phyloP scores from a whole-genome alignment of 2,329 filamentous ascomycete species.

The Ophidiomyces ophidiicola region DNA sequence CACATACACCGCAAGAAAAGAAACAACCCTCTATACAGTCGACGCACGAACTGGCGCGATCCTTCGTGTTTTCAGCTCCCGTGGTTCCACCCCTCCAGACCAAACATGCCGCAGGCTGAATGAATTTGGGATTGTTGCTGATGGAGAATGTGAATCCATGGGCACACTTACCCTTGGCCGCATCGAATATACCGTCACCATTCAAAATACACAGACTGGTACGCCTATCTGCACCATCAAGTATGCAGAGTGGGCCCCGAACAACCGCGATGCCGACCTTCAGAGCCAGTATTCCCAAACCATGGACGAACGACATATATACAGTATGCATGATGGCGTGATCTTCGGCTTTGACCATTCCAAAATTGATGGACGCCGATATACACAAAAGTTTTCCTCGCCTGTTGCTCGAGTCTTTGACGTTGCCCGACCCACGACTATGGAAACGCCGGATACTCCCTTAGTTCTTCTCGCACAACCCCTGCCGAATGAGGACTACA shows the following conservation, averaged over 20 bases:
- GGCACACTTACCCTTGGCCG: slow-evolving; percentile 73
- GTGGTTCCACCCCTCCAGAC: slow-evolving; percentile 56
- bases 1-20: slow-evolving; percentile 84
- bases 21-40: slow-evolving; percentile 76
- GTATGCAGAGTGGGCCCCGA: slow-evolving; percentile 90
- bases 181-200: slow-evolving; percentile 79
- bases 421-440: slow-evolving; percentile 60
- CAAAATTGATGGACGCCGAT: slow-evolving; percentile 44
- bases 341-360: slow-evolving; percentile 68
- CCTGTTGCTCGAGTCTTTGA: slow-evolving; percentile 85
- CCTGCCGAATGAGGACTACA: slow-evolving; percentile 38
- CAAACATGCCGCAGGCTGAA: slow-evolving; percentile 64
- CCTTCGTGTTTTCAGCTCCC: slow-evolving; percentile 69
- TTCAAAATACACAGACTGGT: slow-evolving; percentile 61
- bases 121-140: slow-evolving; percentile 44
- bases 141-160: slow-evolving; percentile 64
- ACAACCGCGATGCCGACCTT: slow-evolving; percentile 79
- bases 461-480: slow-evolving; percentile 82
- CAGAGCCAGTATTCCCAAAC: slow-evolving; percentile 68
- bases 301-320: slow-evolving; percentile 80
- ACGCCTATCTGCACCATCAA: slow-evolving; percentile 75
- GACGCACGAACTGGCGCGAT: slow-evolving; percentile 76
- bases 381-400: slow-evolving; percentile 56
- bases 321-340: slow-evolving; percentile 71
- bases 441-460: slow-evolving; percentile 55